phyloP scores from a whole-genome alignment of 306 rosid genomes.

The Chamaecrista fasciculata region DNA sequence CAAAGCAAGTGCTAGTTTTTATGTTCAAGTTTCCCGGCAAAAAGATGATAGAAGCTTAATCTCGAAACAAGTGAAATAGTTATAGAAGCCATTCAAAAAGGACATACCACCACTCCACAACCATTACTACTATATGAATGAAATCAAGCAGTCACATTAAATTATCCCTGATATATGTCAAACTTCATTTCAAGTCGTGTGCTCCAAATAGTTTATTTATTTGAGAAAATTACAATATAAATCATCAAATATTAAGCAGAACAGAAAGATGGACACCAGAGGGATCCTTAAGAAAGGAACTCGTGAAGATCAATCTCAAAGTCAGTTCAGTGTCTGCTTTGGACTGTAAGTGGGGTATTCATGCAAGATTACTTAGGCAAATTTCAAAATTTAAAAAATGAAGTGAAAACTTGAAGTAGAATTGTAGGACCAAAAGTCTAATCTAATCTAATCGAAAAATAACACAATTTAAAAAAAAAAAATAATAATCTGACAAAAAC shows the following conservation, averaged over 20 bases:
- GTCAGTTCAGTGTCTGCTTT: background rate
- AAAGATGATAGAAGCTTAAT: background rate
- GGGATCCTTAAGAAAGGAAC: background rate
- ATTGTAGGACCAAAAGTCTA: too few relatives aligned
- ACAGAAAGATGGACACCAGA: background rate
- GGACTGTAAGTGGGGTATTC: background rate
- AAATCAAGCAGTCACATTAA: background rate
- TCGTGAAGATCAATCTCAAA: background rate
- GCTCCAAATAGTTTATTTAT: background rate
- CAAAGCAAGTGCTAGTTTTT: background rate
- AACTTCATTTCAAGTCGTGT: background rate
- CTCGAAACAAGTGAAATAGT: background rate
- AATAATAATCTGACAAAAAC: conserved; percentile 7
- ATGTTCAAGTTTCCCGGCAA: background rate
- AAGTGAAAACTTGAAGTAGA: too few relatives aligned
- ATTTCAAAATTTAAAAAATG: too few relatives aligned
- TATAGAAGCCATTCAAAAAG: background rate
- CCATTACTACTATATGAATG: background rate
- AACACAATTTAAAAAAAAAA: too few relatives aligned
- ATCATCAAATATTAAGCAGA: background rate
- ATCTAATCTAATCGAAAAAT: too few relatives aligned
- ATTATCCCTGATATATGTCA: background rate
- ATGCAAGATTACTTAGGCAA: background rate
- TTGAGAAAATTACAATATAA: background rate
- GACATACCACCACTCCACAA: background rate